Evolutionary conservation across 352 stramenopile genomes (phyloP), one percentile per base, ranked within the genome.

Genomic region (Pythium folliculosum): DNA sequence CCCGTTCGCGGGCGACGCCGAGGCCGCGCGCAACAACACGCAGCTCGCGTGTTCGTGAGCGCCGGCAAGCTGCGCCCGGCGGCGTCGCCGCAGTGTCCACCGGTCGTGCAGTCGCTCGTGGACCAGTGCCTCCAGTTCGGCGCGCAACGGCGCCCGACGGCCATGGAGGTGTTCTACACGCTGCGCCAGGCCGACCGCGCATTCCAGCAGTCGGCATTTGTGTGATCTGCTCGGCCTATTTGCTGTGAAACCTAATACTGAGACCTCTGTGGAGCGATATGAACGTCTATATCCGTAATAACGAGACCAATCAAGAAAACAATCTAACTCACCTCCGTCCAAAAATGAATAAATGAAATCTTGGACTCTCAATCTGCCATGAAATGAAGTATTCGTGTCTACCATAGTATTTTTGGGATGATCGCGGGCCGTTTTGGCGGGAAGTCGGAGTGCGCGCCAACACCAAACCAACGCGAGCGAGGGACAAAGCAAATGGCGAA

Each of bases 151-250:
- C 45, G 37, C 37, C 37, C 69, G 6, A 60, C 65, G 5, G 65
- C 57, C 1, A 56, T 71, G 10, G 57, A 71, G 43, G 57, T 71
- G 23, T 51, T 63, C 58, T 71, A 63, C 57, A 57, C 37, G 40
- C 52, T 71, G 65, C 65, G 65, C 9, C 52, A 54, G 19, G 49
- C 49, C 23, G 17, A 32, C 21, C 45, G 45, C 21, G 37, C 37
- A 7, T 43, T 43, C 9, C 37, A 43, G 37, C 37, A 43, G 37
- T 43, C 37, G 37, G 37, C 37, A 12, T 43, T 43, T 43, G 37
- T 43, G 37, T 43, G 40, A 47, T 7, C 13, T 21, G 2, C 1
- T 16, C 1, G 35, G 8, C n/a, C 40, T 2, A 21, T 32, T n/a
- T 47, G 19, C 40, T 47, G n/a, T 47, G 12, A n/a, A 7, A 47